A percentile compares a stretch with the other conserved stretches of the same genome.
phyloP scores from a whole-genome alignment of 768 basidiomycete genomes.

The Candolleomyces eurysporus region DNA sequence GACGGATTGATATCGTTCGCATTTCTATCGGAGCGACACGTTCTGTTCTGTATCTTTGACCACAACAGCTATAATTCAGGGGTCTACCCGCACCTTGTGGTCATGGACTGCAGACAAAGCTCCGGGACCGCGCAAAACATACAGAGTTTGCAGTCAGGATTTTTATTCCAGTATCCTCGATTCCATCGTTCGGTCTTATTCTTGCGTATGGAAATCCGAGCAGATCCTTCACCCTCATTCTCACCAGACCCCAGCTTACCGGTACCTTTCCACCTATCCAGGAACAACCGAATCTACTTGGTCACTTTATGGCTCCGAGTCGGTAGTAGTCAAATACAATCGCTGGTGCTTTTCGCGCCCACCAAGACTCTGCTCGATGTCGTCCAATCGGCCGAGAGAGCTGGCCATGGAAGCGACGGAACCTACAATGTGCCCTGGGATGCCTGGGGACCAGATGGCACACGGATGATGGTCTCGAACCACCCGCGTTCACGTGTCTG shows the following conservation, averaged over 20 bases:
- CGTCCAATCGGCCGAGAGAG: constrained; percentile 9
- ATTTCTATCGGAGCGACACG: constrained; percentile 39
- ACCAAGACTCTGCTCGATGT: constrained; percentile 33
- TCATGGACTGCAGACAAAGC: constrained; percentile 38
- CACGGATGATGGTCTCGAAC: constrained; percentile 38
- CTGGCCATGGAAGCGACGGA: constrained; percentile 8
- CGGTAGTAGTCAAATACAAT: constrained; percentile 19
- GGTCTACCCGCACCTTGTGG: constrained; percentile 25
- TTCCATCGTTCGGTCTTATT: constrained; percentile 25
- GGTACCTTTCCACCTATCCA: constrained; percentile 48
- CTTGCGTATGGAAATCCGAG: constrained; percentile 42
- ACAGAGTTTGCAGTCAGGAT: constrained; percentile 11
- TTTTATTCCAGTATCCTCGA: constrained; percentile 41
- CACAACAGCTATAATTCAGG: constrained; percentile 12
- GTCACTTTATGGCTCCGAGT: constrained; percentile 41
- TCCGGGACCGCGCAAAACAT: background rate
- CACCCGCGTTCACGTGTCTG: constrained; percentile 40
- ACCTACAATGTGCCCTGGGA: constrained; percentile 37
- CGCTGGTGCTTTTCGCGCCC: constrained; percentile 43
- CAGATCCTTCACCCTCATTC: constrained; percentile 54
- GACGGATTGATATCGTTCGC: constrained; percentile 37
- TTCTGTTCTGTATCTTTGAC: constrained; percentile 33
- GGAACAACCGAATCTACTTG: constrained; percentile 42
- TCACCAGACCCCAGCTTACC: constrained; percentile 26
- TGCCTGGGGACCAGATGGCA: constrained; percentile 49